Evolutionary conservation across 768 basidiomycete genomes (phyloP), one percentile per base, ranked within the genome.

Genomic region (Kwoniella bestiolae): DNA sequence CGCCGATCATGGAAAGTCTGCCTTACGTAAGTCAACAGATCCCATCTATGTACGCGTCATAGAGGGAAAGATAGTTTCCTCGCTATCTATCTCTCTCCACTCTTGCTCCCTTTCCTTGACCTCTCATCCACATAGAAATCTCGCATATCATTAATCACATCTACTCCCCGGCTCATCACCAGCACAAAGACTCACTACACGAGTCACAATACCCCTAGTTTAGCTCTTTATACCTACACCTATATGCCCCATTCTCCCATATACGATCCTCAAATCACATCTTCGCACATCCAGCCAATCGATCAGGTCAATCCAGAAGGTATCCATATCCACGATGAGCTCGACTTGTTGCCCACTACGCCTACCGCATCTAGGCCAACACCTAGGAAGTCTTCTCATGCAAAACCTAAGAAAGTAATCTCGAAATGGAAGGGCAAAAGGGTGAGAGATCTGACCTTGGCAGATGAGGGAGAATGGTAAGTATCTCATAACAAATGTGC

Each of bases 391-490:
- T 21, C 23, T 7, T 25, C 62, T 6, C 62, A 60, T 32, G 14
- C 44, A 35, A 66, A 60, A 25, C 31, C 31, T 1, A 67, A 62
- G 55, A 50, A 50, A 41, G n/a, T 56, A 35, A 25, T 18, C 8
- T 41, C 55, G 2, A 61, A 56, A 51, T 67, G 66, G 66, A 67
- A 62, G 34, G 66, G 60, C 18, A 67, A 67, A 38, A 50, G 55
- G n/a, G 47, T 25, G 9, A 51, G 52, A 29, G 50, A 63, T 25
- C 45, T 34, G 23, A 32, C 31, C n/a, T 35, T 56, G 32, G 31
- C n/a, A 6, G 45, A 49, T 8, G 62, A 61, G 12, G 66, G 66
- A 11, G 60, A 62, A 41, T 67, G 60, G 66, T 62, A 46, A 50
- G 66, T 60, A 3, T 26, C 23, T 2, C 14, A 12, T 35, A 41